Evolutionary conservation across 768 basidiomycete species (phyloP), one percentile per base, ranked within the genome.

Genomic region (Russula virescens): DNA sequence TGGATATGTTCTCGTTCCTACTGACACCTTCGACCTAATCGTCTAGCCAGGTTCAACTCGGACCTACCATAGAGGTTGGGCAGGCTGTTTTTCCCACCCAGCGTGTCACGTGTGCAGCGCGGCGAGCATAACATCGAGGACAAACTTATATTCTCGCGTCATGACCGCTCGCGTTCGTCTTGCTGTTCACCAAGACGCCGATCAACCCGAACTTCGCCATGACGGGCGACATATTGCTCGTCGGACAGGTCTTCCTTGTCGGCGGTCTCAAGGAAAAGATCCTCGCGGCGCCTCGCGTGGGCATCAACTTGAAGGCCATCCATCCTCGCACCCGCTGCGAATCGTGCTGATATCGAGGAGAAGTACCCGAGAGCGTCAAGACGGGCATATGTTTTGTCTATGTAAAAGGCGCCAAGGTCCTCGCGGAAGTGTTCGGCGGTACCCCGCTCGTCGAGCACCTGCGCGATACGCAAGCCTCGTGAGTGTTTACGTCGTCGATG

Each of bases 351-450:
- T 70, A 95, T 99, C 35, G 94, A 98, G 76, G 94, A 94, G 79
- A 98, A 98, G 96, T 98, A 0, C 94, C 94, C 0, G 88, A 87
- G 68, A 94, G 93, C 69, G 95, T 98, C 67, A 98, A 98, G 81
- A 87, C 85, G 7, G 96, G 95, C 23, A 94, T n/a, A n/a, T n/a
- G n/a, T n/a, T 94, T 99, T 66, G 91, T 98, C 64, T 98, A 96
- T 71, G 96, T 97, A 50, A 93, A 97, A 70, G 89, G 91, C 69
- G 92, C 96, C 60, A 81, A 81, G 75, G 94, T 98, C 5, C 74
- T 98, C 69, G 79, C 85, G 60, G 92, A 94, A 74, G 91, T 91
- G 46, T 98, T 98, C 76, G 80, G 77, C 34, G 87, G 82, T 16
- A 76, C 84, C 69, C 71, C 77, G 18, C 71, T 86, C 23, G 75